Base-by-base conservation (phyloP, 129 eudicot species). In the Smallanthus sonchifolius region DNA sequence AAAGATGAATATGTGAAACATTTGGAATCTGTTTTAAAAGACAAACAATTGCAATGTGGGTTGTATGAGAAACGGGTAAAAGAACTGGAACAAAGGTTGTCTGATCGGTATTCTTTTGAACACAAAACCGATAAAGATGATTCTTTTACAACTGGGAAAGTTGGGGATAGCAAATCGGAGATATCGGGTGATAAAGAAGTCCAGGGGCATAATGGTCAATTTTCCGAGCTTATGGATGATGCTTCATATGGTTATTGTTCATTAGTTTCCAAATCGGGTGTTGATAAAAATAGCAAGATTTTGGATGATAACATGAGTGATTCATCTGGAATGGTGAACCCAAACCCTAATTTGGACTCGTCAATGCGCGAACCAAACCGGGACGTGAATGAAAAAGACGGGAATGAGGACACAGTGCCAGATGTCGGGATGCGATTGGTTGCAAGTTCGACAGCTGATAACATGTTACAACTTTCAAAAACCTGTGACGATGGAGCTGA, bases 301-400 rank as follows among this genome's bases (percentile, higher is more conserved):
- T 77, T 92, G 75, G 95, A 87, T 84, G 96, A 93, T 70, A 92
- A 86, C 73, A 93, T 90, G 98, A 56, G 86, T 57, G 92, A 94
- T 84, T 91, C 99, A 34, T 86, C 93, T 42, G 86, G 80, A 44
- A 86, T 85, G 80, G 66, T 79, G 43, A 89, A 87, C 73, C 86
- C 84, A 32, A 88, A 88, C 59, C 80, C 88, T 67, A 83, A 82
- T 67, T 61, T 88, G 76, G 96, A 95, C 80, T 95, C 94, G 45
- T 95, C 97, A 5, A 91, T 95, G 97, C 45, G 83, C 28, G 96
- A 95, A 72, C 87, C 87, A 54, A 83, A 78, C 16, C 83, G 76
- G 35, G 96, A 89, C 17, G 78, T 42, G 83, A 79, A 60, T 62
- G 89, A 81, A 47, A 87, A 84, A 75, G 84, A 87, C 44, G 80